These are phyloP conservation scores for Sphagnum fallax DNA, from an alignment of 228 moss, liverwort and hornwort genomes.

Conservation along the genomic window DNA sequence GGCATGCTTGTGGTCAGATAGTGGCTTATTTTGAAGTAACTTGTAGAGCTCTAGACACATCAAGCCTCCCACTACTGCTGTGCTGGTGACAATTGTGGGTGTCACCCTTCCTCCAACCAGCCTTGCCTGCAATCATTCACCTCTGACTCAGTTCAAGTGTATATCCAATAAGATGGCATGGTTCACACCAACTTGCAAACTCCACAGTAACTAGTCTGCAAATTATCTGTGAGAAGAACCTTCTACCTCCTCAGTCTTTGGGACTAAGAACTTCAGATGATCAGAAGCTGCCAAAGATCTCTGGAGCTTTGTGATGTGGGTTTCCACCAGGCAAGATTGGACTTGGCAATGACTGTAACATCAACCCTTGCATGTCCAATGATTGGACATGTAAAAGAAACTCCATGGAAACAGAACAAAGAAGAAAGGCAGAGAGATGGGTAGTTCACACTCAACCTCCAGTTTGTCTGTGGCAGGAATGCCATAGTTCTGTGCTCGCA, in stretches of 20 bases:
- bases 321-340: too few relatives aligned
- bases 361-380: too few relatives aligned
- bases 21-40: constrained; percentile 58
- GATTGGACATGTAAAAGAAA: too few relatives aligned
- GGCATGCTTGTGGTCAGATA: constrained; percentile 63
- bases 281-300: too few relatives aligned
- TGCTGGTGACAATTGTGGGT: constrained; percentile 88
- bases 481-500: constrained; percentile 91
- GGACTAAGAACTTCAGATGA: too few relatives aligned
- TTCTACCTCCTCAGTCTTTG: too few relatives aligned
- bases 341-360: too few relatives aligned
- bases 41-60: constrained; percentile 99
- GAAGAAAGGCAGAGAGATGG: neutral
- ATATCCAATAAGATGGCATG: neutral
- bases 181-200: neutral
- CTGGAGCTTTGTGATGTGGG: too few relatives aligned
- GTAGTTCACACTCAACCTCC: constrained; percentile 29
- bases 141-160: neutral
- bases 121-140: constrained; percentile 48
- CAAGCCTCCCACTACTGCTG: constrained; percentile 89
- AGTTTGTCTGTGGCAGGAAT: constrained; percentile 84
- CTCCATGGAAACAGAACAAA: neutral
- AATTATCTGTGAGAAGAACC: too few relatives aligned
- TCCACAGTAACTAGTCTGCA: too few relatives aligned
- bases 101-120: constrained; percentile 79